A percentile compares a stretch with the other conserved stretches of the same genome.
Evolutionary conservation across 176 grass and related monocot genomes (phyloP).

Genomic region (Carex parvula): DNA sequence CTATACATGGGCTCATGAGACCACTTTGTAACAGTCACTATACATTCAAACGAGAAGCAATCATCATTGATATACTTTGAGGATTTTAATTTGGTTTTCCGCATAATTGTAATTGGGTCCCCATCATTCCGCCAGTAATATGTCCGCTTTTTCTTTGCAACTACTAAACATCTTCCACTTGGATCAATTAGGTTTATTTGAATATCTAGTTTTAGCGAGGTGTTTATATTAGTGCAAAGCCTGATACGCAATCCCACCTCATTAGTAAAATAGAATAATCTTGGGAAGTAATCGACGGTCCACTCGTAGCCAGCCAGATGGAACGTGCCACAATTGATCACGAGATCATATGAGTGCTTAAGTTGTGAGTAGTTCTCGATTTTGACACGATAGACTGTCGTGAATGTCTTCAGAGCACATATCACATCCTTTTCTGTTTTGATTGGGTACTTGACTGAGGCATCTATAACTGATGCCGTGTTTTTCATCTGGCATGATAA

Average conservation of each 20-base stretch:
- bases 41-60: neutral
- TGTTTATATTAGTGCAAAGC: neutral
- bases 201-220: neutral
- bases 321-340: neutral
- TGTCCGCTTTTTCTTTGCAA: neutral
- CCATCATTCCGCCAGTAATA: neutral
- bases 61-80: neutral
- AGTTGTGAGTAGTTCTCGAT: neutral
- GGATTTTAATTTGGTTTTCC: neutral
- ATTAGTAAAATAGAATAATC: neutral
- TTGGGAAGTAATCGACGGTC: neutral
- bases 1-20: too few species aligned
- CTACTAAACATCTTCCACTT: neutral
- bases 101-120: neutral
- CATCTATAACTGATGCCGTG: neutral
- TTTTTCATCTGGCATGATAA: neutral
- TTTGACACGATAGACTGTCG: neutral
- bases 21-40: neutral
- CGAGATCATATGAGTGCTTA: neutral
- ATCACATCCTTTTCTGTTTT: neutral
- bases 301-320: neutral
- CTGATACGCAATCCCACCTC: neutral
- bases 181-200: neutral
- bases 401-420: neutral
- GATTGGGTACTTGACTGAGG: too few species aligned